Percentiles rank a stretch among this genome's conserved stretches.
These are phyloP conservation scores for Prosopis cineraria DNA, from an alignment of 306 rosid genomes.

Conservation along the genomic window DNA sequence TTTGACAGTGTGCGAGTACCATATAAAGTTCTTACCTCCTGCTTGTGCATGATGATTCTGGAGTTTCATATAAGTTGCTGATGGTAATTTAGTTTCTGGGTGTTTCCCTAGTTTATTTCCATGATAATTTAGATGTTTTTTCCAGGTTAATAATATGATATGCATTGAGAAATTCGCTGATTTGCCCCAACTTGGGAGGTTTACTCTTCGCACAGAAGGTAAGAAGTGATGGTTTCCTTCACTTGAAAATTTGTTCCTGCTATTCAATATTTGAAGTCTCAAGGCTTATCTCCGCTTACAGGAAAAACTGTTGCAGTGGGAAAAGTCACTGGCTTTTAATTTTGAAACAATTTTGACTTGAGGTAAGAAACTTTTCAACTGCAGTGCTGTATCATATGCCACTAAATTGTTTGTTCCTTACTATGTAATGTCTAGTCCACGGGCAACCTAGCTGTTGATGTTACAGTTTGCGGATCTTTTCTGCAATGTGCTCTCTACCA, in stretches of 20 bases:
- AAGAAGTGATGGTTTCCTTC: constrained; percentile 5
- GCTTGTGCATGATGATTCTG: background rate
- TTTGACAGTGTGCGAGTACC: background rate
- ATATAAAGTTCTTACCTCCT: background rate
- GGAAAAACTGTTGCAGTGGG: constrained; percentile 97
- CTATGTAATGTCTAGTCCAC: background rate
- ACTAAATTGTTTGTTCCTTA: background rate
- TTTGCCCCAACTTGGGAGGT: constrained; percentile 93
- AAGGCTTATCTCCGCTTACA: constrained; percentile 33
- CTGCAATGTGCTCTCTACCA: background rate
- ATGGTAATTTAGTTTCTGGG: constrained; percentile 3
- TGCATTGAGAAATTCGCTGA: constrained; percentile 82
- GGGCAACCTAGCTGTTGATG: background rate
- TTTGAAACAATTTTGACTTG: constrained; percentile 68
- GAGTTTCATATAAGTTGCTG: background rate
- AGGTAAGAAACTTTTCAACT: constrained; percentile 46
- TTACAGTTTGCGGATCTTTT: background rate
- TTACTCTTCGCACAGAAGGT: constrained; percentile 99
- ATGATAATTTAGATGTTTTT: constrained; percentile 24
- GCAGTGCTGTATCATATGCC: constrained; percentile 23
- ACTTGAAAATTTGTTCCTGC: constrained; percentile 12
- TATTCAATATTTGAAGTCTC: constrained; percentile 8
- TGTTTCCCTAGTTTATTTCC: background rate
- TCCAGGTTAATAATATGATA: constrained; percentile 69
- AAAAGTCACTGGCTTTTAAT: constrained; percentile 67